Percentiles rank a stretch among this genome's conserved stretches.
These are phyloP conservation scores for Taiwanofungus camphoratus DNA, from an alignment of 1,284 basidiomycete species.

Conservation along the genomic window DNA sequence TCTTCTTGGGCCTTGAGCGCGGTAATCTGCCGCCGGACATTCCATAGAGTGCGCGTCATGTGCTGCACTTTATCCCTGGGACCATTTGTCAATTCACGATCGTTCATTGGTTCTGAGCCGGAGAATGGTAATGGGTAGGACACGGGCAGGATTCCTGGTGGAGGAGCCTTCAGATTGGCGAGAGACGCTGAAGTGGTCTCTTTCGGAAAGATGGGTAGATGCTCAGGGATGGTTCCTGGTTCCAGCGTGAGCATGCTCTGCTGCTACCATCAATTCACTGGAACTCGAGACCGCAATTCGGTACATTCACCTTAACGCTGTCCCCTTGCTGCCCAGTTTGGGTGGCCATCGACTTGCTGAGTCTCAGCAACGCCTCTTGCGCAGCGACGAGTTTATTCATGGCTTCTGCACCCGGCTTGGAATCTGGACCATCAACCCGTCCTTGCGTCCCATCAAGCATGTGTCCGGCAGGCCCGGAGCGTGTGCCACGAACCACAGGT, in stretches of 20 bases:
- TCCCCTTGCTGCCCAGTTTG: background rate
- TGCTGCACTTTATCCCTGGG: background rate
- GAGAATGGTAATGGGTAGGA: background rate
- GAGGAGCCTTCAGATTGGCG: background rate
- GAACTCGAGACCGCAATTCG: background rate
- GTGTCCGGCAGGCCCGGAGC: background rate
- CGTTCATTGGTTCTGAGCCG: background rate
- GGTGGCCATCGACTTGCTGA: constrained; percentile 2
- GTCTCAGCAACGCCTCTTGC: background rate
- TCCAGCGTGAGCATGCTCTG: background rate
- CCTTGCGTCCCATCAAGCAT: too few relatives aligned
- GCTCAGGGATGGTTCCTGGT: background rate
- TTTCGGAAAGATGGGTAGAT: background rate
- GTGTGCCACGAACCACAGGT: background rate
- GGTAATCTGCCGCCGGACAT: constrained; percentile 30
- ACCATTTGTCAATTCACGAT: background rate
- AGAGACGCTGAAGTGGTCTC: background rate
- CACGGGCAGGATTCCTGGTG: background rate
- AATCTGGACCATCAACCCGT: background rate
- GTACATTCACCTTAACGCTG: background rate
- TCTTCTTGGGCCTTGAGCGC: constrained; percentile 29
- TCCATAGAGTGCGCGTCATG: constrained; percentile 29
- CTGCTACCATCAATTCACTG: background rate
- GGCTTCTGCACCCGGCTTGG: background rate
- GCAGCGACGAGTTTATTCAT: background rate